phyloP scores from a whole-genome alignment of 139 green algal genomes.

The Penium margaritaceum region DNA sequence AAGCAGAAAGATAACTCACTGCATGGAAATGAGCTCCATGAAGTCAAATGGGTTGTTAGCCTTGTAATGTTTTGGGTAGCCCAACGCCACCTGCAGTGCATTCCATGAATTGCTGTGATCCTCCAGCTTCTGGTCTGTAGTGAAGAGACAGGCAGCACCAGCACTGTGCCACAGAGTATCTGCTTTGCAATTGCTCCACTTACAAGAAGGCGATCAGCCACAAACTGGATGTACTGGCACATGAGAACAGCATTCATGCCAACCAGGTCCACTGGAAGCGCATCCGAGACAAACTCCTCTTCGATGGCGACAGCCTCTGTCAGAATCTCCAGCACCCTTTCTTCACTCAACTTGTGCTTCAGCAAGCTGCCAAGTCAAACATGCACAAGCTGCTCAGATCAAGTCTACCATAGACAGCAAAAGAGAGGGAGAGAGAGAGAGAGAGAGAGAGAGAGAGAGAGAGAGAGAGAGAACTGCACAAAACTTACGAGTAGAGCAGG shows the following conservation, averaged over 20 bases:
- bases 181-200: neutral
- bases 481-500: constrained; percentile 69
- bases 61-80: constrained; percentile 51
- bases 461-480: neutral
- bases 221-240: constrained; percentile 92
- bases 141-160: neutral
- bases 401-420: neutral
- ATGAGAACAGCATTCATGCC: constrained; percentile 79
- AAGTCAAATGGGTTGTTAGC: constrained; percentile 71
- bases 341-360: constrained; percentile 62
- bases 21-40: constrained; percentile 76
- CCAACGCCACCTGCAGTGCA: constrained; percentile 18
- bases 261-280: constrained; percentile 58
- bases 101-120: too few species aligned
- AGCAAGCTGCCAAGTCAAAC: constrained; percentile 55
- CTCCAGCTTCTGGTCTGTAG: neutral
- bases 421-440: neutral
- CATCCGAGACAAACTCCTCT: constrained; percentile 84
- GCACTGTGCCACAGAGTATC: too few species aligned
- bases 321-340: constrained; percentile 69
- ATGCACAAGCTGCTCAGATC: neutral
- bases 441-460: neutral
- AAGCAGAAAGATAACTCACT: constrained; percentile 36
- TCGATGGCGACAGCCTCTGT: constrained; percentile 84
- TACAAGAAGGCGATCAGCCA: constrained; percentile 76